Conservation (phyloP, 2,329 filamentous ascomycete species). For the Clarireedia monteithiana region DNA sequence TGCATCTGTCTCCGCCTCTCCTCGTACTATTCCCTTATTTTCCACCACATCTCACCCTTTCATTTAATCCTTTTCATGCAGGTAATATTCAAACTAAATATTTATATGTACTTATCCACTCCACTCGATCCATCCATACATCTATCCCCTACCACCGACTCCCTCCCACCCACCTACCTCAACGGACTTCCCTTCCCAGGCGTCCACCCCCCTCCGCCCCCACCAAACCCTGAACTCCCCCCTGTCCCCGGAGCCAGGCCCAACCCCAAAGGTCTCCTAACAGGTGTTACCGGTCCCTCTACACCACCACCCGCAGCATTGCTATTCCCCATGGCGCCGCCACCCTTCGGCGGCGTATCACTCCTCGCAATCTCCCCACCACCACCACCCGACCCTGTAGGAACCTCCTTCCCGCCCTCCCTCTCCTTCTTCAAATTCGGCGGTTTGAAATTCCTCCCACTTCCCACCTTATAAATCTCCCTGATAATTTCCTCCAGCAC, state of each 20-base stretch:
- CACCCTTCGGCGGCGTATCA: slow-evolving; percentile 42
- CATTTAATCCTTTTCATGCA: no score
- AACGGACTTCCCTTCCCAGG: slow-evolving; percentile 5
- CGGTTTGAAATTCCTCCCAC: slow-evolving; percentile 49
- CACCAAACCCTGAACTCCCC: neutral
- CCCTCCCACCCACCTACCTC: neutral
- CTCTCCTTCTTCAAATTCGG: slow-evolving; percentile 38
- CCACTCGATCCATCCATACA: neutral
- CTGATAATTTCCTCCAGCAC: slow-evolving; percentile 76
- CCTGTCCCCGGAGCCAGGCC: slow-evolving; percentile 1
- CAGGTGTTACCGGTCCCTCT: slow-evolving; percentile 4
- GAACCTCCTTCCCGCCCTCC: slow-evolving; percentile 29
- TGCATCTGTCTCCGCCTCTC: no score
- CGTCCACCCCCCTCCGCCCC: slow-evolving; percentile 3
- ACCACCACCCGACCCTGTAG: slow-evolving; percentile 28
- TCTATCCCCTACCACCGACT: neutral
- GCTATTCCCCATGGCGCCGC: slow-evolving; percentile 10
- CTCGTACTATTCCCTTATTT: no score
- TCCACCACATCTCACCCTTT: no score
- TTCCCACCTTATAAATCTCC: slow-evolving; percentile 69
- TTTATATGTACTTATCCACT: neutral
- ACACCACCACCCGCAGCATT: neutral
- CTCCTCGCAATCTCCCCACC: slow-evolving; percentile 38
- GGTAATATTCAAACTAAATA: neutral
- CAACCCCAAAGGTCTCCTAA: slow-evolving; percentile 3